Evolutionary conservation across 179 eudicot species (phyloP), one percentile per base, ranked within the genome.

Genomic region (Beta macrorhiza): DNA sequence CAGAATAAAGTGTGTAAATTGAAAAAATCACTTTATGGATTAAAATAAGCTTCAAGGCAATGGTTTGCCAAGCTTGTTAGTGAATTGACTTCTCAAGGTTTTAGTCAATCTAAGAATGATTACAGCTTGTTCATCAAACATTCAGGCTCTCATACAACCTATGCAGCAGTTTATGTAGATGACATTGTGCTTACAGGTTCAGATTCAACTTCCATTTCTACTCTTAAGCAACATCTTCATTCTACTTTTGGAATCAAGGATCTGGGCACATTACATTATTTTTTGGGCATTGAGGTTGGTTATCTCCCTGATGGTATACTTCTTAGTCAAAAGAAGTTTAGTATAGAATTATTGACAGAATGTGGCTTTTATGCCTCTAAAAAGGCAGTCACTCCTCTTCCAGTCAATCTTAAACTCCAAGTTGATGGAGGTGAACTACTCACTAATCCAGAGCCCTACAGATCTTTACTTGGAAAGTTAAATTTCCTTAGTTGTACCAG

Each of bases 31-130:
- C 13, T 76, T 3, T 76, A 76, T 42, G 68, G 79, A 0, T n/a
- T 76, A 2, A 76, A 76, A 62, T 69, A 76, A 61, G 57, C 70
- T 2, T 67, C 79, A 0, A 25, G 45, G 16, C 70, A 65, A 12
- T 65, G 45, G 70, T 65, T 22, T 5, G 7, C 70, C 0, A 65
- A 32, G 5, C 45, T 65, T 25, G 16, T 1, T 9, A 3, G 9
- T 12, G 70, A 65, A 10, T 15, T 65, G 5, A 3, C 2, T 2
- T 2, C 14, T 14, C 42, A 25, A 65, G 70, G 70, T 9, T 65
- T 25, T 14, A 3, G 0, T 29, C 70, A 65, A 65, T 65, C 70
- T 1, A 65, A 65, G 5, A 0, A 25, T 25, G 70, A 65, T 15
- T 29, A 65, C 7, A 25, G 14, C 2, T 44, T 65, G 1, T 65